Percentiles rank a stretch among this genome's conserved stretches.
Evolutionary conservation across 768 basidiomycete species (phyloP).

Genomic region (Leucocoprinus sp.): DNA sequence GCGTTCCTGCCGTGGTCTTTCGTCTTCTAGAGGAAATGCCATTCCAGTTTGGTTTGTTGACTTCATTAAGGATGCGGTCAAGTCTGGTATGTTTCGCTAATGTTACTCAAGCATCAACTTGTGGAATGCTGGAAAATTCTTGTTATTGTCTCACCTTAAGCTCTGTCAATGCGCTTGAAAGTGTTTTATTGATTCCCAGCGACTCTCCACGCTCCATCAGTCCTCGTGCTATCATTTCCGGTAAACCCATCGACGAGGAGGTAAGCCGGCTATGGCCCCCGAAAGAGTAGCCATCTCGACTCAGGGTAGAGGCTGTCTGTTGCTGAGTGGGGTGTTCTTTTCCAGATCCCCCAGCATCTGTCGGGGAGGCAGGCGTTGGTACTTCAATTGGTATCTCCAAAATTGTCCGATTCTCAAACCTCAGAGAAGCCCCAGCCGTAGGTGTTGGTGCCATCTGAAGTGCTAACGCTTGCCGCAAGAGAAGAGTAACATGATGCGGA

Average conservation of each 20-base stretch:
- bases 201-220: conserved; percentile 71
- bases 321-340: conserved; percentile 13
- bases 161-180: conserved; percentile 75
- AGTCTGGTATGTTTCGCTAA: conserved; percentile 80
- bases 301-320: conserved; percentile 15
- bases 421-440: conserved; percentile 66
- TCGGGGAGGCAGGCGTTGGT: conserved; percentile 30
- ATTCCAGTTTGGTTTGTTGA: conserved; percentile 39
- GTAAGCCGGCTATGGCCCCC: conserved; percentile 30
- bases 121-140: neutral
- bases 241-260: conserved; percentile 42
- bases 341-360: neutral
- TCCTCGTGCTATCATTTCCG: conserved; percentile 67
- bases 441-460: conserved; percentile 70
- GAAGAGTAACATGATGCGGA: conserved; percentile 53
- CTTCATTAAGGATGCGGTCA: conserved; percentile 60
- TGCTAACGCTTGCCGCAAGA: conserved; percentile 78
- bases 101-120: conserved; percentile 12
- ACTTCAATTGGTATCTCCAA: conserved; percentile 67
- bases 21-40: conserved; percentile 58
- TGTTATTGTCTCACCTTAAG: conserved; percentile 45
- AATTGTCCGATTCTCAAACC: conserved; percentile 75
- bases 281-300: conserved; percentile 12
- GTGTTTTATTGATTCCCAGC: conserved; percentile 75
- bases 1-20: conserved; percentile 46